Evolutionary conservation across 306 rosid genomes (phyloP).

Genomic region (Astragalus glycyphyllos): DNA sequence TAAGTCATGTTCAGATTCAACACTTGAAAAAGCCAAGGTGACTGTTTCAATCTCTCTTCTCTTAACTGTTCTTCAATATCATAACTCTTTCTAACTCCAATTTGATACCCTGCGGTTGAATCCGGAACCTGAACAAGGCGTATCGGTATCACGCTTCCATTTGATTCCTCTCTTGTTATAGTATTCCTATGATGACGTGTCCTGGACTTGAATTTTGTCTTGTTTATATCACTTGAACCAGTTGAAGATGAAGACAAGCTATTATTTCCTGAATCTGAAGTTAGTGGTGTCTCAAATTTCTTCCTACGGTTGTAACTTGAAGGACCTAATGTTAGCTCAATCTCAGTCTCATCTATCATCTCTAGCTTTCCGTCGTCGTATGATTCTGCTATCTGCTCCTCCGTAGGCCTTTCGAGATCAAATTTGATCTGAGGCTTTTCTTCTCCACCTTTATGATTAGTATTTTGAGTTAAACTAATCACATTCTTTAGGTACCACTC

Average conservation of each 20-base stretch:
- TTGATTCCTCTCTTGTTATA: constrained; percentile 45
- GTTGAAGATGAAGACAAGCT: constrained; percentile 87
- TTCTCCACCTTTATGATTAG: constrained; percentile 39
- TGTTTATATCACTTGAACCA: constrained; percentile 77
- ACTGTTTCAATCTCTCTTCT: constrained; percentile 70
- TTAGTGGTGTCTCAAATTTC: constrained; percentile 58
- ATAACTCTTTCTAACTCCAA: constrained; percentile 48
- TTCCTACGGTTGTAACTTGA: constrained; percentile 68
- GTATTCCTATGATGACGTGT: constrained; percentile 35
- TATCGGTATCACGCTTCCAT: constrained; percentile 43
- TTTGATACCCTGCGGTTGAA: constrained; percentile 46
- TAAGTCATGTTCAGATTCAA: constrained; percentile 84
- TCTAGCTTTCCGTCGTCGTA: constrained; percentile 55
- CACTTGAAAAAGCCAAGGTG: constrained; percentile 88
- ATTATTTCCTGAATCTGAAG: constrained; percentile 74
- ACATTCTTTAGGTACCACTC: constrained; percentile 58
- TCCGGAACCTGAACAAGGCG: constrained; percentile 45
- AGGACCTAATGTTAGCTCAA: constrained; percentile 89
- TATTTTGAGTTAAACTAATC: constrained; percentile 52
- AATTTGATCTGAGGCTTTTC: constrained; percentile 52
- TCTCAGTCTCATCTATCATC: constrained; percentile 76
- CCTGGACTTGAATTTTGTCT: constrained; percentile 40
- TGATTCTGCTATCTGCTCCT: constrained; percentile 55
- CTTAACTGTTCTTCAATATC: constrained; percentile 60
- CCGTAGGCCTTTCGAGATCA: constrained; percentile 73